Base-by-base conservation (phyloP, 2,329 filamentous ascomycete species). In the Corynespora cassiicola region DNA sequence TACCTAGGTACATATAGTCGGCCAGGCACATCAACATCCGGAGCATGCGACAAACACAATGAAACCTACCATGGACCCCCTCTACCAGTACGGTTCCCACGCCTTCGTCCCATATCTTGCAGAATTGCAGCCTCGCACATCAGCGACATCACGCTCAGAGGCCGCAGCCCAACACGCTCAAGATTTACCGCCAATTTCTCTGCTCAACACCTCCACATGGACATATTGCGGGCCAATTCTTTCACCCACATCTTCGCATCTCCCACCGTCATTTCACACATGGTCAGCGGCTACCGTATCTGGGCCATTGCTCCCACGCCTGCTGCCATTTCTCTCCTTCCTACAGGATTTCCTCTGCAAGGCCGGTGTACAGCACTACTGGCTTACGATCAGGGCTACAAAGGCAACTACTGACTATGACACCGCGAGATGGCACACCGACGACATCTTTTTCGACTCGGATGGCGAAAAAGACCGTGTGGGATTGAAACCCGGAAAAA, bases 341-440 rank as follows among this genome's bases (percentile, higher is more conserved):
- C 59, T 69, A 21, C 69, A 73, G 26, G 35, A 45, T 2, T 59
- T 75, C 39, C 53, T 77, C 22, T n/a, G 36, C 3, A 29, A 41
- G 4, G 67, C 66, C 20, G 64, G 62, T 4, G 49, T 74, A 5
- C 47, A 60, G 3, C 57, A 76, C 50, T 78, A 76, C 47, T 76
- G 75, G 64, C 48, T 78, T 9, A 77, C 75, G 0, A 67, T 78
- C 36, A 72, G 75, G 29, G 74, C 75, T 31, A 73, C 72, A 0
- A 69, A 56, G 26, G 63, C 71, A 0, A 74, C 71, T 0, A 28
- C 48, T 20, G 73, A 76, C 17, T 78, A 69, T 50, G 69, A 78
- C 45, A 58, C 47, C 7, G 70, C 72, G 1, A 58, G 75, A 30
- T 78, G 75, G 75, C 75, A 78, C 42, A 73, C 72, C 0, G 75